These are phyloP conservation scores for Fusarium concolor DNA, from an alignment of 2,329 filamentous ascomycete species.

Conservation along the genomic window DNA sequence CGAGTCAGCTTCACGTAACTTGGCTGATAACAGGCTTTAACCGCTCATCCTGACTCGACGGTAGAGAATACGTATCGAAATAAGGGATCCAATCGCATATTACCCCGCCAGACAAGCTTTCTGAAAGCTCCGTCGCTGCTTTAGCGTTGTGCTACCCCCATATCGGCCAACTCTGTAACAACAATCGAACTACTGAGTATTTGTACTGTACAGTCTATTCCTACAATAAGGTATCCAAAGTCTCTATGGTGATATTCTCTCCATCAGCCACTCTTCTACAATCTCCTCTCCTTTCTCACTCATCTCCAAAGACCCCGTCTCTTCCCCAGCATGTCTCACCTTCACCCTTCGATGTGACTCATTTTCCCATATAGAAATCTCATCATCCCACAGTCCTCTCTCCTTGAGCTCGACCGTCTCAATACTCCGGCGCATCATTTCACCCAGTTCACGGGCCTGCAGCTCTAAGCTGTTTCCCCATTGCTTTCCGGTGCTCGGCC, in stretches of 20 bases:
- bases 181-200: not conserved
- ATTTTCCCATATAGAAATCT: conserved; percentile 49
- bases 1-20: conserved; percentile 1
- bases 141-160: conserved; percentile 21
- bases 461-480: conserved; percentile 57
- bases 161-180: not conserved
- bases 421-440: conserved; percentile 62
- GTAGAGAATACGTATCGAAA: conserved; percentile 2
- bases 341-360: conserved; percentile 56
- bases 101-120: conserved; percentile 43
- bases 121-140: conserved; percentile 27
- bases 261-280: conserved; percentile 50
- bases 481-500: conserved; percentile 33
- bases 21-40: conserved; percentile 2
- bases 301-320: conserved; percentile 45
- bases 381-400: conserved; percentile 56
- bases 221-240: not conserved
- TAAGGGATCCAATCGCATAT: conserved; percentile 1
- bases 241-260: conserved; percentile 18
- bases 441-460: conserved; percentile 61
- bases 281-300: conserved; percentile 43
- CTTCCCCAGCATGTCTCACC: conserved; percentile 52
- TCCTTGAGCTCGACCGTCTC: conserved; percentile 59
- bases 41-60: conserved; percentile 7
- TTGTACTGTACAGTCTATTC: not conserved